Conservation (phyloP, 2,329 filamentous ascomycete genomes). For the Leptographium wingfieldii region DNA sequence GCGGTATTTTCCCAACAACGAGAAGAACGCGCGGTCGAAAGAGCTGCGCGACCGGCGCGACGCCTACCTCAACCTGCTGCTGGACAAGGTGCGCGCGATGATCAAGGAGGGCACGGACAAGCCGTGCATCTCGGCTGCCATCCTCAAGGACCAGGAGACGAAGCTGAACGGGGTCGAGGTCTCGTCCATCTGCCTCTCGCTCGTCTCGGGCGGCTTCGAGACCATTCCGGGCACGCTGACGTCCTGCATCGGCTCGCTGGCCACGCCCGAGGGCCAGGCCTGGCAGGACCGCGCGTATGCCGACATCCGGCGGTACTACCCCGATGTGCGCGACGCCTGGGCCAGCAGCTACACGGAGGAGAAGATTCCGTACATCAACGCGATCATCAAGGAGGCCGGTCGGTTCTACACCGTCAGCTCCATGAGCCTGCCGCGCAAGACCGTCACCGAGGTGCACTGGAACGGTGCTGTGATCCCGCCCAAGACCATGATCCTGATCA, state of each 20-base stretch:
- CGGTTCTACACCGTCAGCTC: constrained; percentile 72
- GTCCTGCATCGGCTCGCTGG: constrained; percentile 66
- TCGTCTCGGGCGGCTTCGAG: constrained; percentile 71
- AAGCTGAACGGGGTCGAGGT: constrained; percentile 41
- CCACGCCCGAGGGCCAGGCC: constrained; percentile 51
- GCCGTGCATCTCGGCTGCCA: constrained; percentile 18
- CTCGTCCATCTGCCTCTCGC: constrained; percentile 55
- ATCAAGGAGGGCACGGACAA: constrained; percentile 16
- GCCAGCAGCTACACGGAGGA: constrained; percentile 59
- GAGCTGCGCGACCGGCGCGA: constrained; percentile 30
- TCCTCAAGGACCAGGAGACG: constrained; percentile 15
- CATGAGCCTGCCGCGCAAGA: constrained; percentile 61
- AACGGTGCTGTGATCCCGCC: constrained; percentile 55
- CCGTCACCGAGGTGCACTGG: constrained; percentile 60
- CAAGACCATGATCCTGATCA: constrained; percentile 70
- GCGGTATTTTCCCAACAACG: constrained; percentile 38
- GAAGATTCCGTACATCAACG: constrained; percentile 64
- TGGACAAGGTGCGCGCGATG: constrained; percentile 33
- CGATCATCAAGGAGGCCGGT: constrained; percentile 65
- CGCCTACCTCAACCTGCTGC: constrained; percentile 48
- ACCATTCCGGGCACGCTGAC: constrained; percentile 70
- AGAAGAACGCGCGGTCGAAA: constrained; percentile 46
- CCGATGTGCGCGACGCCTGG: constrained; percentile 61
- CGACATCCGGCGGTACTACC: constrained; percentile 60
- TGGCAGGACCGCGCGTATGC: constrained; percentile 58